These are phyloP conservation scores for Polytolypa hystricis DNA, from an alignment of 2,329 filamentous ascomycete genomes.

Conservation along the genomic window DNA sequence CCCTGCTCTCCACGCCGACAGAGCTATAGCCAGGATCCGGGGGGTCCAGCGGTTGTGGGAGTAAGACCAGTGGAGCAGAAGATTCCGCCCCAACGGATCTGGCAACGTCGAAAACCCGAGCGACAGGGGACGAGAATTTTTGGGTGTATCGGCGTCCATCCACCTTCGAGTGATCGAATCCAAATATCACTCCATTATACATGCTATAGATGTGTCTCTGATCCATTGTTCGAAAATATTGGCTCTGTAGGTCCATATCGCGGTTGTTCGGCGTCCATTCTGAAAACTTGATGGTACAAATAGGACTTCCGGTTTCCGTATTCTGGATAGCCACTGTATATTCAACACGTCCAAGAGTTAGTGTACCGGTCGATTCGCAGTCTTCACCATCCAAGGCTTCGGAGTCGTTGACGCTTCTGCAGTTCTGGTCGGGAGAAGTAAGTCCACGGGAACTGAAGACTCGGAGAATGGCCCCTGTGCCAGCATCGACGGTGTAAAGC, in stretches of 20 bases:
- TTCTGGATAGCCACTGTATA: constrained; percentile 82
- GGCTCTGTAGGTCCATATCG: constrained; percentile 73
- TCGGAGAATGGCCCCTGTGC: constrained; percentile 69
- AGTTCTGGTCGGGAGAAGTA: constrained; percentile 61
- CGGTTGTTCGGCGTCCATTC: constrained; percentile 93
- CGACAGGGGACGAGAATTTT: constrained; percentile 65
- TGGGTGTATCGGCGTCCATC: constrained; percentile 53
- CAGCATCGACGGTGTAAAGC: constrained; percentile 78
- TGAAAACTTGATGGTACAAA: constrained; percentile 84
- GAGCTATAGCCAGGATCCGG: constrained; percentile 32
- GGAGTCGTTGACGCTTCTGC: constrained; percentile 55
- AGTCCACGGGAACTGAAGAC: constrained; percentile 70
- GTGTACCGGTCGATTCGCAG: constrained; percentile 67
- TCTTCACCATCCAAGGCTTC: constrained; percentile 52
- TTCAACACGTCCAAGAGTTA: constrained; percentile 76
- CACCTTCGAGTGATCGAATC: constrained; percentile 56
- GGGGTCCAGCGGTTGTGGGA: constrained; percentile 72
- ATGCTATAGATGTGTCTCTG: constrained; percentile 79
- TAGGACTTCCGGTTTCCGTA: constrained; percentile 56
- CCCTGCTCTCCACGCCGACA: constrained; percentile 38
- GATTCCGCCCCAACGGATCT: constrained; percentile 57
- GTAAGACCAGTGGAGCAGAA: constrained; percentile 63
- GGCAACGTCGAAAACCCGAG: constrained; percentile 78
- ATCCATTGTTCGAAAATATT: constrained; percentile 72
- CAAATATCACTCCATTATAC: constrained; percentile 74